phyloP scores from a whole-genome alignment of 2,329 filamentous ascomycete species.

The Fusarium neocosmosporiellum region DNA sequence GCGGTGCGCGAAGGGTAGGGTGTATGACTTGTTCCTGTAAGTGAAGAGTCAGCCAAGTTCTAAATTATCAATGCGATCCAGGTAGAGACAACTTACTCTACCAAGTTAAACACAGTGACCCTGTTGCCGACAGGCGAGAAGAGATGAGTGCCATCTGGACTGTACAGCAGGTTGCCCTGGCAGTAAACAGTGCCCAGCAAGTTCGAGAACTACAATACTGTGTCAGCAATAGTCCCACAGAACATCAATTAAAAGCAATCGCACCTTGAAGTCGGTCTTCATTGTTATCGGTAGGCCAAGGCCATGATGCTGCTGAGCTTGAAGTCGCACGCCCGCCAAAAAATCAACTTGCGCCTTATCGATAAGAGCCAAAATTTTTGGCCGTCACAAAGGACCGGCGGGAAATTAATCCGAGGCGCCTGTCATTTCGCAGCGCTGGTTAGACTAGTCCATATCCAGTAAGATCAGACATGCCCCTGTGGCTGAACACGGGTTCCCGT shows the following conservation, averaged over 20 bases:
- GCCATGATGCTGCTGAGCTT: constrained; percentile 48
- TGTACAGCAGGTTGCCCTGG: constrained; percentile 96
- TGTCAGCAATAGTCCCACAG: background rate
- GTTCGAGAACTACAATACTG: constrained; percentile 83
- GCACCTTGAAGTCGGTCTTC: constrained; percentile 99
- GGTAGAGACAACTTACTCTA: constrained; percentile 73
- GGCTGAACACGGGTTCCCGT: constrained; percentile 20
- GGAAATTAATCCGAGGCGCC: constrained; percentile 49
- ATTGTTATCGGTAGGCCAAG: constrained; percentile 70
- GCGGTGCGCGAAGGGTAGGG: constrained; percentile 90
- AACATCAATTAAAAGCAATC: constrained; percentile 15
- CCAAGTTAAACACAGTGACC: constrained; percentile 94
- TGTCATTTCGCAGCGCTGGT: background rate
- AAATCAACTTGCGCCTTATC: constrained; percentile 50
- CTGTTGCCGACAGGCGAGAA: constrained; percentile 97
- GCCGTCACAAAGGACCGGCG: constrained; percentile 42
- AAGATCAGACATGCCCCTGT: constrained; percentile 32
- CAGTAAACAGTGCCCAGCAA: constrained; percentile 98
- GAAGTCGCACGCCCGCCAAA: constrained; percentile 44
- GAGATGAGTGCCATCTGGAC: constrained; percentile 93
- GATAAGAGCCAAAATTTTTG: constrained; percentile 48
- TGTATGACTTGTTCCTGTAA: constrained; percentile 84
- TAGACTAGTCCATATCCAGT: constrained; percentile 27
- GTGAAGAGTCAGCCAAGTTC: constrained; percentile 46
- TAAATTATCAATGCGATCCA: background rate